phyloP scores from a whole-genome alignment of 2,329 filamentous ascomycete genomes.

The Monosporascus sp. region DNA sequence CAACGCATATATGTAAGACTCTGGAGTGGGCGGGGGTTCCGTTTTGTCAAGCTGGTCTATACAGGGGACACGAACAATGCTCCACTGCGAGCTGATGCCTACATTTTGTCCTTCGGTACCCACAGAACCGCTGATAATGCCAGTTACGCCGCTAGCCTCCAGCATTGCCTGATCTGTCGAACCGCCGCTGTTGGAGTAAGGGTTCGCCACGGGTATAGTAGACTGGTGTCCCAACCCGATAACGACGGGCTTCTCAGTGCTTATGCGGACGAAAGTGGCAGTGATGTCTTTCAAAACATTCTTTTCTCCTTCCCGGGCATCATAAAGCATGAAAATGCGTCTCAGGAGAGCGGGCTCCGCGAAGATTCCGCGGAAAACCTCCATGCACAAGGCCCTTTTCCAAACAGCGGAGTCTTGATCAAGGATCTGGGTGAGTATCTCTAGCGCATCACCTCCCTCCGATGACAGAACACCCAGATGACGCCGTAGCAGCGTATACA shows the following conservation, averaged over 20 bases:
- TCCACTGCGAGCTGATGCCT: slow-evolving; percentile 90
- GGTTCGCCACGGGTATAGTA: slow-evolving; percentile 64
- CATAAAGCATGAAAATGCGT: slow-evolving; percentile 75
- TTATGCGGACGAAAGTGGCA: slow-evolving; percentile 83
- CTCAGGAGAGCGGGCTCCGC: slow-evolving; percentile 72
- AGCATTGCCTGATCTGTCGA: slow-evolving; percentile 79
- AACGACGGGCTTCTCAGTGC: slow-evolving; percentile 80
- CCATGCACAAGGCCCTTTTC: slow-evolving; percentile 88
- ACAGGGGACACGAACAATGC: slow-evolving; percentile 76
- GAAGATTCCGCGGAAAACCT: slow-evolving; percentile 83
- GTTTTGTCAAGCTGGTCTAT: slow-evolving; percentile 93
- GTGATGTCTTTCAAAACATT: slow-evolving; percentile 76
- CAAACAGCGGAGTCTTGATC: slow-evolving; percentile 80
- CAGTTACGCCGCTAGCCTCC: slow-evolving; percentile 80
- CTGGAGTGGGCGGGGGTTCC: slow-evolving; percentile 75
- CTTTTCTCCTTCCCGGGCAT: slow-evolving; percentile 65
- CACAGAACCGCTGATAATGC: slow-evolving; percentile 73
- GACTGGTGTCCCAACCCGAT: slow-evolving; percentile 90
- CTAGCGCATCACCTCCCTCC: slow-evolving; percentile 79
- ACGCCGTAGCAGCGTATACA: slow-evolving; percentile 74
- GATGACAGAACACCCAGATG: slow-evolving; percentile 69
- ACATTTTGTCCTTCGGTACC: slow-evolving; percentile 57
- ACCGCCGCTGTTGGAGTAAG: slow-evolving; percentile 48
- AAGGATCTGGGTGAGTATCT: slow-evolving; percentile 76
- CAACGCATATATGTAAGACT: slow-evolving; percentile 90